Base-by-base conservation (phyloP, 1,284 basidiomycete species). In the Ganoderma resinaceum region DNA sequence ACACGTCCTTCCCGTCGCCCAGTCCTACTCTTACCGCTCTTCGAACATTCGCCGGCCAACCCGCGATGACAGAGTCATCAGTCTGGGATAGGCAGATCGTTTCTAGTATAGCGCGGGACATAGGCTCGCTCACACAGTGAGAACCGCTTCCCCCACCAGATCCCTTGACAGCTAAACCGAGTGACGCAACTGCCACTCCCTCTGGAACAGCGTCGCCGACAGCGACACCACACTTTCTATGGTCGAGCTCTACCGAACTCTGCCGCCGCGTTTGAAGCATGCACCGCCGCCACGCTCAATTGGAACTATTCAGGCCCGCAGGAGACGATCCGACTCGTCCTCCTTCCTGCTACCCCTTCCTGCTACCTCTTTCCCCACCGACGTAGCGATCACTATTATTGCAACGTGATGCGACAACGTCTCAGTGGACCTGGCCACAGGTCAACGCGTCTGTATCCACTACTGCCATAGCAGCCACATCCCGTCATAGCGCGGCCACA, bases 361-460 rank as follows among this genome's bases (percentile, higher is more conserved):
- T 23, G n/a, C 7, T 2, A 46, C 43, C 8, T 11, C n/a, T 46
- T n/a, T 23, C 2, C 1, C 43, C 3, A 2, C 43, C 43, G n/a
- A 23, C 9, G 43, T 23, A 8, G 4, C 23, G 18, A 40, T 20
- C 31, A 59, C 35, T 31, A 23, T 26, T 8, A 29, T 43, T 16
- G 60, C 60, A 11, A 31, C 40, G 2, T 6, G 43, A 33, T 11
- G 40, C 20, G 11, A 23, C 42, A 8, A 23, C 16, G 12, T 26
- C 49, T 37, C 14, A 29, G 58, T 78, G 59, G 62, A 70, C 66
- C 3, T 79, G 78, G 78, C 2, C 40, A 0, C 18, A 63, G 4
- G 77, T 78, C 26, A 74, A 74, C 52, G 72, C 78, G 14, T 70
- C 78, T 2, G 58, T 72, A 29, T 78, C 0, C 67, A 70, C 67